Base-by-base conservation (phyloP, 2,329 filamentous ascomycete species). In the Alternaria infectoria region DNA sequence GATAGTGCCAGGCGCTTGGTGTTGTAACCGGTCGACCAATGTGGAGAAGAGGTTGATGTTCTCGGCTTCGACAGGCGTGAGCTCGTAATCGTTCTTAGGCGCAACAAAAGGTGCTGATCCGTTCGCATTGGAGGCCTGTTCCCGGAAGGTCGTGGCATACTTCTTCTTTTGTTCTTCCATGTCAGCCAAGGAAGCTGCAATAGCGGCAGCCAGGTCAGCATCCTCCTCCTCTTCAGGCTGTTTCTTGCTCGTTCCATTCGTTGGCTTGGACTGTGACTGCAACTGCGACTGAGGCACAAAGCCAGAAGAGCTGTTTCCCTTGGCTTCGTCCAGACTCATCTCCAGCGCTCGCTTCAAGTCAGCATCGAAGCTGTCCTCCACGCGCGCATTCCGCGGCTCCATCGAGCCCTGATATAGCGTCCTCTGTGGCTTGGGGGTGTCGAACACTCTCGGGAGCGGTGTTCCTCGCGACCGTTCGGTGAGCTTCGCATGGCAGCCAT, bases 161-260 rank as follows among this genome's bases (percentile, higher is more conserved):
- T 90, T 90, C 81, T 95, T 91, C 84, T 99, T 98, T 79, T 99
- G 95, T 79, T 97, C 92, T 80, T 99, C 96, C 93, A 98, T 97
- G 76, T 99, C 96, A 23, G 92, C 91, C 62, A 99, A 79, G 6
- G 96, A 98, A 17, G 96, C 94, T 36, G 94, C 95, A 76, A 99
- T 98, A 5, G 96, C 96, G 25, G 95, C 93, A 77, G 96, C 96
- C 26, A 99, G 83, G 74, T 98, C 95, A 1, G 93, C 91, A 75
- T 99, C 96, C 59, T 97, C 94, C 60, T 97, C 93, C 57, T 97
- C 93, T 3, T 87, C 88, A 10, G 79, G 68, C 67, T 71, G 74
- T 65, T 76, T 75, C 66, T 75, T 75, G 1, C 74, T 59, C 13
- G 72, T 69, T 13, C 78, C 80, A 30, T 81, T 83, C 11, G 77